Base-by-base conservation (phyloP, 129 eudicot genomes). In the Solidago caesia region DNA sequence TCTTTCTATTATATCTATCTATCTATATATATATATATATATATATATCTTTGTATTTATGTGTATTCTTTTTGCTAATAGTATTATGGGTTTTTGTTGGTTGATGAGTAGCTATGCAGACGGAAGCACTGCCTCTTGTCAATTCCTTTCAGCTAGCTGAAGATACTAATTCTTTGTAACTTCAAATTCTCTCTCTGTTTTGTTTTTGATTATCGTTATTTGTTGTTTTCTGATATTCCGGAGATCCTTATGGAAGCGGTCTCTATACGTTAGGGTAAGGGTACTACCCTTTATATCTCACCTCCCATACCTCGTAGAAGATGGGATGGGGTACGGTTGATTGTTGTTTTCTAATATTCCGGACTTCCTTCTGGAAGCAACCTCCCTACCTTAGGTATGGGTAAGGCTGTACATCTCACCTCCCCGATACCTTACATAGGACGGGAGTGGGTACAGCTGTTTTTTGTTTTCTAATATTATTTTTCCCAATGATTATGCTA, bases 51-150 rank as follows among this genome's bases (percentile, higher is more conserved):
- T 7, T 41, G 27, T 26, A 21, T 41, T 3, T 26, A 26, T 9
- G 8, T 29, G 14, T 42, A 61, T 6, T 27, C 27, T 2, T 25
- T 61, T 61, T 61, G 26, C 3, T 60, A 64, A 42, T 39, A 10
- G 25, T 1, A 42, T 7, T 59, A 15, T 33, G 3, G 65, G 76
- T 56, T 29, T 12, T 44, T 70, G 55, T 25, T 44, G 33, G 5
- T 65, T 65, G 52, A 65, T 61, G 43, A 61, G 48, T 44, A 93
- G 98, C 98, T 83, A 90, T 94, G 98, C 93, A 94, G 83, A 87
- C 94, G 56, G 99, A 95, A 84, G 99, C 99, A 51, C 77, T 83
- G 3, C 97, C 97, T 11, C 84, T 95, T 16, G 97, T 95, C 4
- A 63, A 84, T 45, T 85, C 88, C n/a, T 89, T 91, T 70, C 52